Percentiles rank a stretch among this genome's conserved stretches.
phyloP scores from a whole-genome alignment of 495 filamentous ascomycete genomes.

The Penicillium canescens region DNA sequence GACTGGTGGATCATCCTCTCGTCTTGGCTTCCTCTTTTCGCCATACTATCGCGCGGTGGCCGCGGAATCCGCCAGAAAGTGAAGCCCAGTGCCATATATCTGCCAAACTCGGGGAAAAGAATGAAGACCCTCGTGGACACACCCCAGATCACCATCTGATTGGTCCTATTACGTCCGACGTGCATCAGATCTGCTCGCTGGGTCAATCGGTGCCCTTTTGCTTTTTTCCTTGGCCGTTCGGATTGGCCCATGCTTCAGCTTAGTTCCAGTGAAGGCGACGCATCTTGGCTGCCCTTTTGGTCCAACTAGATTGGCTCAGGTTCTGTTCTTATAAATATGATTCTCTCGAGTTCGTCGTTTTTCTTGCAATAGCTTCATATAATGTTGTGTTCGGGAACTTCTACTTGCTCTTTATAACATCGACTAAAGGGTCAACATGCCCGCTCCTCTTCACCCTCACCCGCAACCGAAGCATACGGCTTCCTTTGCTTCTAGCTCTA shows the following conservation, averaged over 20 bases:
- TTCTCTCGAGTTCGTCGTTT: neutral
- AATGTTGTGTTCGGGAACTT: constrained; percentile 2
- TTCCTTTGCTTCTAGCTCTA: constrained; percentile 19
- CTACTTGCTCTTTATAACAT: neutral
- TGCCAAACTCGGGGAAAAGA: neutral
- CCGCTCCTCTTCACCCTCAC: constrained; percentile 30
- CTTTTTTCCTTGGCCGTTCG: neutral
- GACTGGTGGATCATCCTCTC: constrained; percentile 19
- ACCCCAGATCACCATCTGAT: neutral
- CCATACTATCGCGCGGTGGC: constrained; percentile 11
- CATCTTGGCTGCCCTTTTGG: constrained; percentile 34
- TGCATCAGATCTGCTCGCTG: constrained; percentile 7
- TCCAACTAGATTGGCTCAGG: neutral
- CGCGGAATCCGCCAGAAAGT: constrained; percentile 12
- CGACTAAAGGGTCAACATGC: constrained; percentile 23
- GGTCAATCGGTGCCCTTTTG: constrained; percentile 7
- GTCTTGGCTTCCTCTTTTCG: constrained; percentile 27
- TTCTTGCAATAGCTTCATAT: constrained; percentile 1
- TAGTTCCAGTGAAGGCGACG: constrained; percentile 1
- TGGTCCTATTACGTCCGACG: neutral
- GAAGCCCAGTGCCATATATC: neutral
- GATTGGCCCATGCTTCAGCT: too few relatives aligned
- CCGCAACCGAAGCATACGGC: constrained; percentile 24
- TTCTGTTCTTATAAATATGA: constrained; percentile 14
- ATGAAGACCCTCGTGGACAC: constrained; percentile 3